Percentiles rank a stretch among this genome's conserved stretches.
Conservation (phyloP, 768 basidiomycete species). For the Mycena vulgaris region DNA sequence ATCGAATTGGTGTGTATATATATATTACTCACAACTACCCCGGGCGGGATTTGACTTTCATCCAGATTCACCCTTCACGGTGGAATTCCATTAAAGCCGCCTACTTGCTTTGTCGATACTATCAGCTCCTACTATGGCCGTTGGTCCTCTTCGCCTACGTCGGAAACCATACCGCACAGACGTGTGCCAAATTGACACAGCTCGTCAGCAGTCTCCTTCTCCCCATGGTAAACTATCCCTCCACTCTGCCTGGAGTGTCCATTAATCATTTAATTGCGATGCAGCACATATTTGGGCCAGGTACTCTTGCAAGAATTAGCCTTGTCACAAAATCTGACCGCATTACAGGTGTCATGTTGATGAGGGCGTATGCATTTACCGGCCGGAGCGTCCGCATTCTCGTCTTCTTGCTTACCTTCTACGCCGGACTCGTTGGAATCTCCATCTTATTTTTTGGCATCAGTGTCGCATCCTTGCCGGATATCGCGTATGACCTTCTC, state of each 20-base stretch:
- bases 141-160: constrained; percentile 56
- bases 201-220: constrained; percentile 51
- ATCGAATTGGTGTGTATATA: not conserved
- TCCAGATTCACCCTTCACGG: constrained; percentile 52
- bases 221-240: constrained; percentile 50
- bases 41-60: not conserved
- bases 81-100: constrained; percentile 58
- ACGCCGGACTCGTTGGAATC: constrained; percentile 49
- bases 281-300: constrained; percentile 61
- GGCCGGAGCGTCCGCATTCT: constrained; percentile 52
- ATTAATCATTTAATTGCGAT: not conserved
- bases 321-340: not conserved
- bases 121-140: constrained; percentile 55
- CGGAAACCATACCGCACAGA: constrained; percentile 49
- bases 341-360: constrained; percentile 57
- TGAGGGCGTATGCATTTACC: constrained; percentile 61
- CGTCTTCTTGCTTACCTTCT: constrained; percentile 48
- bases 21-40: not conserved
- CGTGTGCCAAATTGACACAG: constrained; percentile 49
- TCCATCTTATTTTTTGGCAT: constrained; percentile 57
- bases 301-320: constrained; percentile 37
- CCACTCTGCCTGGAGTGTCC: not conserved
- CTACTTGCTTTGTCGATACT: constrained; percentile 62
- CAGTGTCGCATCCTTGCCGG: constrained; percentile 42
- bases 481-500: constrained; percentile 41